Evolutionary conservation across 306 rosid genomes (phyloP), one percentile per base, ranked within the genome.

Genomic region (Echinosophora koreensis): DNA sequence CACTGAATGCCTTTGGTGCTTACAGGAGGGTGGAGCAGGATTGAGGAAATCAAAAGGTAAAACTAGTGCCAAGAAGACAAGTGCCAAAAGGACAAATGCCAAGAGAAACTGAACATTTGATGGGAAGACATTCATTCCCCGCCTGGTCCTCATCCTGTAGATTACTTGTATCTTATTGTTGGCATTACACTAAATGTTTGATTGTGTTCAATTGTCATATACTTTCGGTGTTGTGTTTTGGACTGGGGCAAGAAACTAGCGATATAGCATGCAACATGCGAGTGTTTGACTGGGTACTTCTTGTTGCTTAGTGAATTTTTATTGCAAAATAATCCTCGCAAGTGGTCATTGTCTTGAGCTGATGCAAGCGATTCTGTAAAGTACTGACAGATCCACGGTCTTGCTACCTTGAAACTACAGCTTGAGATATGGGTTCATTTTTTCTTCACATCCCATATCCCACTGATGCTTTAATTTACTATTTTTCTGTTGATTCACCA

Each of bases 21-120:
- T 76, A 58, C 90, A 94, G 98, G 98, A 94, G 39, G 82, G 52
- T 82, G 97, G 94, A 18, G 22, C 81, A 42, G 82, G 83, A 73
- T 49, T 66, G 54, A 89, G 34, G 78, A 88, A 86, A 71, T 77
- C 87, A 22, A 90, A 74, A 78, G 87, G 81, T 84, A 88, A 76
- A 82, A 83, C 89, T 8, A 79, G 66, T 82, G 27, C 81, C 63
- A 88, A 87, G 86, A 88, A 69, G 81, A 76, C 87, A 35, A 84
- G 54, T 74, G 16, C 82, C 65, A 88, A 87, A 84, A 88, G 66
- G 81, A 74, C 88, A 38, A 84, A 55, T 75, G 17, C 81, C 74
- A 91, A 82, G 87, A 79, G 73, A 74, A 71, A 76, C 61, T 89
- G 73, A 86, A 49, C 54, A 35, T 46, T 68, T 59, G 77, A 71